Conservation (phyloP, 495 filamentous ascomycete species). For the Penicillium pancosmium region DNA sequence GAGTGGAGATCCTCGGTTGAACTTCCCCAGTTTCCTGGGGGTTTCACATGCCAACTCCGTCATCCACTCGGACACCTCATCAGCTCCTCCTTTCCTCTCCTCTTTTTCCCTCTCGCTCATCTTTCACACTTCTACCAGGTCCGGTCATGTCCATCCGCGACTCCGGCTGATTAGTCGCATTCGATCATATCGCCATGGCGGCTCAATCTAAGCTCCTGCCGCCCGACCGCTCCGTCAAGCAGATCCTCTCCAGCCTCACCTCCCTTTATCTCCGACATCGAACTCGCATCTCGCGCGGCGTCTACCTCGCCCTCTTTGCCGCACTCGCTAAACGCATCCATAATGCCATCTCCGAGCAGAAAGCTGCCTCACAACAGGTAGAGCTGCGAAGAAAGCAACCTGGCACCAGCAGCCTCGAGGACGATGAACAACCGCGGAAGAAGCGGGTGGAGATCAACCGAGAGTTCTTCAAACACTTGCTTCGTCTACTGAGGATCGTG, state of each 20-base stretch:
- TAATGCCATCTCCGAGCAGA: constrained; percentile 90
- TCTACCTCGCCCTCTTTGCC: constrained; percentile 90
- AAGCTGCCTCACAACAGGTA: constrained; percentile 79
- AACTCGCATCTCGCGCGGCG: constrained; percentile 82
- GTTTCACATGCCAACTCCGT: constrained; percentile 34
- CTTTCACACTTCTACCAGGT: constrained; percentile 7
- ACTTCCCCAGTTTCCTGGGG: constrained; percentile 32
- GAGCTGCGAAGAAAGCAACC: constrained; percentile 57
- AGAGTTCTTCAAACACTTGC: constrained; percentile 89
- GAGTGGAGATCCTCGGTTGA: constrained; percentile 26
- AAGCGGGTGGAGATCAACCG: constrained; percentile 85
- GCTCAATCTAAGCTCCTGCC: constrained; percentile 76
- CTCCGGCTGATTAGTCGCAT: constrained; percentile 34
- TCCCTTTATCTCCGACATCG: constrained; percentile 81
- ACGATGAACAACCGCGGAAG: constrained; percentile 61
- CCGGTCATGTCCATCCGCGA: constrained; percentile 36
- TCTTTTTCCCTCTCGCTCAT: constrained; percentile 10
- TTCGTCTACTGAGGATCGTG: constrained; percentile 80
- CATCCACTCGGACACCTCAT: neutral
- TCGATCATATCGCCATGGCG: constrained; percentile 59
- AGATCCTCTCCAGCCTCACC: constrained; percentile 72
- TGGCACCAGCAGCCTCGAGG: constrained; percentile 55
- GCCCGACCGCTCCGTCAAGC: constrained; percentile 71
- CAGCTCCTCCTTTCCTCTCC: constrained; percentile 17
- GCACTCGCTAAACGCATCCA: constrained; percentile 88